Percentiles rank a stretch among this genome's conserved stretches.
phyloP scores from a whole-genome alignment of 73 alveolate species.

The Paramecium primaurelia region DNA sequence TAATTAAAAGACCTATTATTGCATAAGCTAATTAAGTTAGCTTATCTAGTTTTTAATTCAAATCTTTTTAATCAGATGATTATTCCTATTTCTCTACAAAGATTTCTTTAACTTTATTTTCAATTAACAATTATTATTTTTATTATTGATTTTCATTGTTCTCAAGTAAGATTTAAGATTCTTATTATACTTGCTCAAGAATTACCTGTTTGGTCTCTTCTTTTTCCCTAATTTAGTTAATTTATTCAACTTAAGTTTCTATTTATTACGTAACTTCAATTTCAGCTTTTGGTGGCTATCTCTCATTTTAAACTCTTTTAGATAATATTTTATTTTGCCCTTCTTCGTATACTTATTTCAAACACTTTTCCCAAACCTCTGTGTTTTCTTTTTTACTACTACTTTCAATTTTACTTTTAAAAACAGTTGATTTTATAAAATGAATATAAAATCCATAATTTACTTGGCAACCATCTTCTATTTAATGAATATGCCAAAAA shows the following conservation, averaged over 20 bases:
- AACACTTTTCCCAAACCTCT: slow-evolving; percentile 55
- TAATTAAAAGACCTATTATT: not conserved
- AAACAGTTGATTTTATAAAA: slow-evolving; percentile 43
- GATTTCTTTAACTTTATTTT: not conserved
- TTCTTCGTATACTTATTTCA: not conserved
- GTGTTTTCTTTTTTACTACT: slow-evolving; percentile 50
- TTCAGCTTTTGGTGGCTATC: not conserved
- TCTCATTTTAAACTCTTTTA: not conserved
- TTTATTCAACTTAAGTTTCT: not conserved
- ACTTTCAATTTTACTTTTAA: slow-evolving; percentile 51
- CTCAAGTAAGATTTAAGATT: not conserved
- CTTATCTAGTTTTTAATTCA: not conserved
- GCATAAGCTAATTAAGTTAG: not conserved
- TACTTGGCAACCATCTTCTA: slow-evolving; percentile 12
- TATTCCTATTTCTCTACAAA: not conserved
- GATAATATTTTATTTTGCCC: not conserved
- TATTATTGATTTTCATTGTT: not conserved
- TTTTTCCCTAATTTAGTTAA: not conserved
- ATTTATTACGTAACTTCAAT: not conserved
- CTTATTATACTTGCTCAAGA: not conserved
- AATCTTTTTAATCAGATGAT: not conserved
- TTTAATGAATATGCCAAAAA: not conserved
- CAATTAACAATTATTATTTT: not conserved
- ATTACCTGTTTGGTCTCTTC: not conserved
- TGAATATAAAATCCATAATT: slow-evolving; percentile 44